A percentile compares a stretch with the other conserved stretches of the same genome.
Evolutionary conservation across 1,284 basidiomycete genomes (phyloP).

Genomic region (Cutaneotrichosporon cyanovorans): DNA sequence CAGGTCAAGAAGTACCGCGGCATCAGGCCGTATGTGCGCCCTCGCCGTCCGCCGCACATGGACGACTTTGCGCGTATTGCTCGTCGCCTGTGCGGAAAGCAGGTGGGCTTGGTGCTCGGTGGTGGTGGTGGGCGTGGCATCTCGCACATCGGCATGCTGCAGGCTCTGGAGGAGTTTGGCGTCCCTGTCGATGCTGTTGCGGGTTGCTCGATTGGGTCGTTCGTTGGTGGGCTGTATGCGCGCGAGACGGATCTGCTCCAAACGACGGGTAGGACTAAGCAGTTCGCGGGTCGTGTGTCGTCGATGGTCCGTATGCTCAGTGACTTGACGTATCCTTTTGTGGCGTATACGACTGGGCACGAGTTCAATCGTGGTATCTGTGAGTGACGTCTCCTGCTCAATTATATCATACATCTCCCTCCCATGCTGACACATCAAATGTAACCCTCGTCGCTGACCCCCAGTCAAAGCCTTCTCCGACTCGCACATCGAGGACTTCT

Average conservation of each 20-base stretch:
- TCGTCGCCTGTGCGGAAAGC: conserved; percentile 81
- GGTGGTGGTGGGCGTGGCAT: conserved; percentile 94
- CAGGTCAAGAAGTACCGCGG: conserved; percentile 81
- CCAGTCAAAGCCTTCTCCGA: conserved; percentile 63
- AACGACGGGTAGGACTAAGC: conserved; percentile 64
- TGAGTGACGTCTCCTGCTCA: background rate
- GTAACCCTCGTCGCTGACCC: conserved; percentile 35
- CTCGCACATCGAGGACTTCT: conserved; percentile 96
- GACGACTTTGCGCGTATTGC: conserved; percentile 93
- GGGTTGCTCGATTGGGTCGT: conserved; percentile 80
- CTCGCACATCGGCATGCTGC: conserved; percentile 82
- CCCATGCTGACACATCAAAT: too few relatives aligned
- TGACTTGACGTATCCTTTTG: conserved; percentile 93
- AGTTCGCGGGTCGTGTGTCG: conserved; percentile 75
- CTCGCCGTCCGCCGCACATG: conserved; percentile 67
- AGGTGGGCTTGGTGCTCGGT: conserved; percentile 88
- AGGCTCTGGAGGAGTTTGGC: conserved; percentile 81
- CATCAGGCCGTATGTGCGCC: conserved; percentile 58
- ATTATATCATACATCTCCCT: background rate
- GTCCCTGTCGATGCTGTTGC: conserved; percentile 90
- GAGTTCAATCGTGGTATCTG: conserved; percentile 54
- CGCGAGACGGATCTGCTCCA: conserved; percentile 85
- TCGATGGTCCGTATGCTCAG: conserved; percentile 91
- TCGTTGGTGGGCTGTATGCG: conserved; percentile 95
- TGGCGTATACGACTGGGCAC: conserved; percentile 95